Evolutionary conservation across 495 filamentous ascomycete genomes (phyloP).

Genomic region (Penicillium longicatenatum): DNA sequence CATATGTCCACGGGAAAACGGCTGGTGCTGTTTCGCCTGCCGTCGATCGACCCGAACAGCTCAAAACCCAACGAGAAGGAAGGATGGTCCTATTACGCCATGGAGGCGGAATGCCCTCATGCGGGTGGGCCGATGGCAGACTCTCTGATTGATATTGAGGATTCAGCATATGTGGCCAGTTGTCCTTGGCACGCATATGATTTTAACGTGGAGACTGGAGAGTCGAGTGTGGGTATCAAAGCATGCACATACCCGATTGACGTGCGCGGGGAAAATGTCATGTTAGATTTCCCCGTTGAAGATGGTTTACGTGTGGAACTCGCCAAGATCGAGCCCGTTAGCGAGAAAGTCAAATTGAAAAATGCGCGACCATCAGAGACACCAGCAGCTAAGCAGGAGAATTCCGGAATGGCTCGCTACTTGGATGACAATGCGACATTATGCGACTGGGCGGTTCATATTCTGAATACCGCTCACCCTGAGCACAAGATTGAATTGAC

Average conservation of each 20-base stretch:
- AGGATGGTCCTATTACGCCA: conserved; percentile 55
- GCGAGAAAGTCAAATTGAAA: conserved; percentile 54
- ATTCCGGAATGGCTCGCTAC: conserved; percentile 31
- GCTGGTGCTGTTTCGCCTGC: conserved; percentile 52
- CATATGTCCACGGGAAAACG: conserved; percentile 53
- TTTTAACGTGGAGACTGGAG: conserved; percentile 58
- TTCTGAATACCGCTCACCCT: conserved; percentile 51
- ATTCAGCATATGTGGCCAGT: conserved; percentile 55
- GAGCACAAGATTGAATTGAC: conserved; percentile 57
- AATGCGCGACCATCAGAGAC: conserved; percentile 29
- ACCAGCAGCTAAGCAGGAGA: conserved; percentile 7
- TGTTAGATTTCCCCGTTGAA: conserved; percentile 33
- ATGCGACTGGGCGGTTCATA: conserved; percentile 55
- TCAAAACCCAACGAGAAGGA: conserved; percentile 36
- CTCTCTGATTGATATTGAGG: conserved; percentile 53
- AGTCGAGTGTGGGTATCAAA: conserved; percentile 56
- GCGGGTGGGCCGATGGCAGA: conserved; percentile 55
- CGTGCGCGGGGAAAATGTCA: conserved; percentile 38
- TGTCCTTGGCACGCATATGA: conserved; percentile 60
- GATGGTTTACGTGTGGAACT: conserved; percentile 26
- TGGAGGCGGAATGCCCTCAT: conserved; percentile 57
- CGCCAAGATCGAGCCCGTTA: conserved; percentile 46
- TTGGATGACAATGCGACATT: conserved; percentile 48
- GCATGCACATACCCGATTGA: conserved; percentile 53
- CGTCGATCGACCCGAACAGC: conserved; percentile 39